These are phyloP conservation scores for Aspergillus tamarii DNA, from an alignment of 2,329 filamentous ascomycete genomes.

Conservation along the genomic window DNA sequence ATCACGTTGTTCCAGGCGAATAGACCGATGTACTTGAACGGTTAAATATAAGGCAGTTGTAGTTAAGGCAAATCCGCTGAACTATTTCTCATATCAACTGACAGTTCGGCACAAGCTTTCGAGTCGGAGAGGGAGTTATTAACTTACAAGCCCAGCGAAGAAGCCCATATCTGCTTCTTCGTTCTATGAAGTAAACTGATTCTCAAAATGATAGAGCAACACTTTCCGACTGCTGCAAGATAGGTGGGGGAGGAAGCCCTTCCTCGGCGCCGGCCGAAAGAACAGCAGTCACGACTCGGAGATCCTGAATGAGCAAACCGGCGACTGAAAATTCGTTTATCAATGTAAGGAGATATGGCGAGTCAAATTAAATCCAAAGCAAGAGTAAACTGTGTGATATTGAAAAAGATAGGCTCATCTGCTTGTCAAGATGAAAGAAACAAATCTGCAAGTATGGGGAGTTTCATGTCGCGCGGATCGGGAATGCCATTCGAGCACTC, in stretches of 20 bases:
- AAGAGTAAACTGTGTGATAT: neutral
- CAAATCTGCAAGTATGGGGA: constrained; percentile 5
- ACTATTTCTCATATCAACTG: constrained; percentile 50
- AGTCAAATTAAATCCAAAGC: neutral
- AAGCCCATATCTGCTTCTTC: constrained; percentile 22
- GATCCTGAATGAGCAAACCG: neutral
- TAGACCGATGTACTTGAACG: constrained; percentile 69
- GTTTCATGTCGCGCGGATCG: constrained; percentile 4
- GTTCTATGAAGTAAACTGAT: neutral
- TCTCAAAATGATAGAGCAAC: neutral
- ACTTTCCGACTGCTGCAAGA: neutral
- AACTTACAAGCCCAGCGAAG: constrained; percentile 65
- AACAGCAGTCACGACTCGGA: neutral
- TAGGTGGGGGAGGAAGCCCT: neutral
- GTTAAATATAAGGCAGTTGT: constrained; percentile 73
- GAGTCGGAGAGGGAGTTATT: neutral
- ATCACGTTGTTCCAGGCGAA: constrained; percentile 55
- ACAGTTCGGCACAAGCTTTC: neutral
- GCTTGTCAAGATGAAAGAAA: neutral
- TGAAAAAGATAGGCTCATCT: neutral
- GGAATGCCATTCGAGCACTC: constrained; percentile 23
- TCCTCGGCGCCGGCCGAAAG: constrained; percentile 1
- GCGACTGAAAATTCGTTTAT: neutral
- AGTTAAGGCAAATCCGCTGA: constrained; percentile 75
- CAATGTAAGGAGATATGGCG: neutral